Base-by-base conservation (phyloP, 2,329 filamentous ascomycete genomes). In the Cytospora piceicola region DNA sequence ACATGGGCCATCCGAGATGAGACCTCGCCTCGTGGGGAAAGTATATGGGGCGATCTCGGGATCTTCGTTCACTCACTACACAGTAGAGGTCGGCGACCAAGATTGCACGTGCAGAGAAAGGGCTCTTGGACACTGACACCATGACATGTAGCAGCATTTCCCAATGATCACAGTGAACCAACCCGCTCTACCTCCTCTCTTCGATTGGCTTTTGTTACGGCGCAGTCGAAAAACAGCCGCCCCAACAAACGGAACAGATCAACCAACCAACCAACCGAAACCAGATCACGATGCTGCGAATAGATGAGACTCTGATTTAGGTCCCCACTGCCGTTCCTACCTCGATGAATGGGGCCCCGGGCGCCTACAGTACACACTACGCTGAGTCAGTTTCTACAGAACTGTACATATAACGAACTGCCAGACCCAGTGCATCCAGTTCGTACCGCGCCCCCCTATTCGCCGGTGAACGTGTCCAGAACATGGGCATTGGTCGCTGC, bases 1-100 rank as follows among this genome's bases (percentile, higher is more conserved):
- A 64, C 17, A 27, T 57, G 63, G 57, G 52, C 24, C 36, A 64
- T 56, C 65, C 65, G 65, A 67, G 61, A 67, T 67, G 62, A 61
- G 61, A 54, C 64, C 24, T 34, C 53, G 39, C 53, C 34, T 24
- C 32, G 51, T 56, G 58, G 54, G 63, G 42, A 61, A 53, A 42
- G 24, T 58, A 14, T 56, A n/a, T 39, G 8, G 54, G 60, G 27
- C 46, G 52, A 59, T 57, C 58, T 57, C 49, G 58, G 58, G 51
- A 56, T 65, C 63, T 36, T 61, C 58, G 52, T 62, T 49, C 46
- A 22, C n/a, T 49, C 30, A 52, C 30, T 54, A 22, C n/a, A 24
- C 30, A 52, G 24, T 54, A 52, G 20, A 51, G 34, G 30, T 52
- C 61, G 61, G 36, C 32, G 46, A 51, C 36, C 65, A 60, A 24